Evolutionary conservation across 106 monocot species (phyloP).

Genomic region (Xerophyta viscosa): DNA sequence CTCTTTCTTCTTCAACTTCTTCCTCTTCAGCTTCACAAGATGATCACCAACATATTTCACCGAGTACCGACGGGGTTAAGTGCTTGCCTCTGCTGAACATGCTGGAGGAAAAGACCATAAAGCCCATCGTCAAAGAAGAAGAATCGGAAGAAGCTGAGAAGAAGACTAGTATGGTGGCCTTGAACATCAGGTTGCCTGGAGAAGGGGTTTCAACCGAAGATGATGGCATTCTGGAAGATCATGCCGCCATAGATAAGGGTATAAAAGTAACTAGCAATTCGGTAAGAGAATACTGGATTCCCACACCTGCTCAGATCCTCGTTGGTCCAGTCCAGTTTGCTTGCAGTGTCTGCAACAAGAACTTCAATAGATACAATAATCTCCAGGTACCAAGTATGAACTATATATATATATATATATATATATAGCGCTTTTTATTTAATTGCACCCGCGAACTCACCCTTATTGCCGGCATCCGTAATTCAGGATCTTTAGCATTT

Average conservation of each 20-base stretch:
- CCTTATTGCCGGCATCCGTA: too few species aligned
- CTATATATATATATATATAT: too few species aligned
- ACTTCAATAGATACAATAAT: conserved; percentile 84
- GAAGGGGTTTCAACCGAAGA: conserved; percentile 1
- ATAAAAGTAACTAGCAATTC: background rate
- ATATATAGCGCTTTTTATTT: too few species aligned
- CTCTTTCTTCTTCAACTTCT: background rate
- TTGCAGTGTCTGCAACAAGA: conserved; percentile 68
- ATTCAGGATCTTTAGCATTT: too few species aligned
- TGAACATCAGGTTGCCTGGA: conserved; percentile 40
- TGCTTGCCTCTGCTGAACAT: conserved; percentile 47
- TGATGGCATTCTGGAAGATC: background rate
- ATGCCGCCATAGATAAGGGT: conserved; percentile 5
- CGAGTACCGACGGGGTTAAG: background rate
- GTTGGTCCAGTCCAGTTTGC: conserved; percentile 61
- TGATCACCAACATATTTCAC: background rate
- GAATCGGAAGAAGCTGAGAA: background rate
- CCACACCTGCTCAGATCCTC: conserved; percentile 67
- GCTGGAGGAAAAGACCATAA: conserved; percentile 24
- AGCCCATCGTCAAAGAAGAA: conserved; percentile 14
- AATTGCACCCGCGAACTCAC: too few species aligned
- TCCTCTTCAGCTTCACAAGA: too few species aligned
- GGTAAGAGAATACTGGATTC: conserved; percentile 63
- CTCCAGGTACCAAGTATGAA: too few species aligned
- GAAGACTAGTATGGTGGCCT: conserved; percentile 16